Evolutionary conservation across 495 filamentous ascomycete genomes (phyloP), one percentile per base, ranked within the genome.

Genomic region (Thermochaetoides thermophila): DNA sequence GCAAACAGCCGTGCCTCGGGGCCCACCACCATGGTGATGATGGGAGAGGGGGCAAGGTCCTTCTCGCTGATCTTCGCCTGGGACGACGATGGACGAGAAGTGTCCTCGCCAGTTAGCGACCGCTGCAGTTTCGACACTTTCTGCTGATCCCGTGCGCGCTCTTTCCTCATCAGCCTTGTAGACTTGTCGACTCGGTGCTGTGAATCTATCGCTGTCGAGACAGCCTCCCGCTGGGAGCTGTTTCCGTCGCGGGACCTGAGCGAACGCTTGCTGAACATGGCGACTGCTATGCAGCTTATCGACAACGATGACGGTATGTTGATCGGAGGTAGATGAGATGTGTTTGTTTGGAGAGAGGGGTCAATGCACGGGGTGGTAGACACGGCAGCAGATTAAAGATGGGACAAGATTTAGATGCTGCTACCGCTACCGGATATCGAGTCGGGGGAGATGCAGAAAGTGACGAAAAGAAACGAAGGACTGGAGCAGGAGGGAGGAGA

Each of bases 211-310:
- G 38, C 32, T 27, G 47, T 31, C 41, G 49, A 29, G 28, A 42
- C 43, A 32, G 32, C 42, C 33, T 55, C 51, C 44, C 49, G 34
- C 34, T 55, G 51, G 35, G 51, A 55, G 45, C 31, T 35, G 40
- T 45, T 36, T 31, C 46, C 45, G 36, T 55, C 69, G 58, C 72
- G 77, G 34, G 71, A 72, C 52, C 66, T 63, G 64, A 86, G 85
- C 46, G 80, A 83, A 54, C 80, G 79, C 55, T 77, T 83, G n/a
- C n/a, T n/a, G 67, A 86, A 85, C 81, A 86, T 86, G 45, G 37
- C 68, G 69, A 51, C 51, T 47, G n/a, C n/a, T n/a, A n/a, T n/a
- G n/a, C n/a, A n/a, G n/a, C n/a, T n/a, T n/a, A n/a, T n/a, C n/a
- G n/a, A n/a, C n/a, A n/a, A n/a, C n/a, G n/a, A n/a, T n/a, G n/a